Conservation (phyloP, 257 asterid species). For the Anisodus tanguticus region DNA sequence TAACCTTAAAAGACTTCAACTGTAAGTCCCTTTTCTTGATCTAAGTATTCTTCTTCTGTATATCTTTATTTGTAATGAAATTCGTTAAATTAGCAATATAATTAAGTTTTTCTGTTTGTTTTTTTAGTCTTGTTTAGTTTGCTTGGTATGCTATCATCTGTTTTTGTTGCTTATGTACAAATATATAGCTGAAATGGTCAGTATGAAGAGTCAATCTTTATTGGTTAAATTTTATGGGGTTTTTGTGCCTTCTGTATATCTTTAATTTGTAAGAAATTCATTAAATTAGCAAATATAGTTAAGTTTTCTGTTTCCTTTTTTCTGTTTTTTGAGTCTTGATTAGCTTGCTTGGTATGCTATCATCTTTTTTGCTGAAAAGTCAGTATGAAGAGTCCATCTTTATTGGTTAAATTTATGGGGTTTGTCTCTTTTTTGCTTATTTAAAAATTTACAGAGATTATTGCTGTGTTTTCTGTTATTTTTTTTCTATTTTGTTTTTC, state of each 20-base stretch:
- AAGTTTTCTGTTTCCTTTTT: too few relatives aligned
- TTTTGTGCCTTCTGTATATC: too few relatives aligned
- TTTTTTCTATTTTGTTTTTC: too few relatives aligned
- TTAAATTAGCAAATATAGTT: too few relatives aligned
- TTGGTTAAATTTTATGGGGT: background rate
- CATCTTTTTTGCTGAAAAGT: background rate
- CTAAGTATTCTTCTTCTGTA: background rate
- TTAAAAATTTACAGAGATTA: background rate
- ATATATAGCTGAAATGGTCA: background rate
- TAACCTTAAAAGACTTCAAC: background rate
- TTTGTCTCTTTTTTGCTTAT: background rate
- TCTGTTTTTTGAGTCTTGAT: background rate
- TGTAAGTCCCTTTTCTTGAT: constrained; percentile 24
- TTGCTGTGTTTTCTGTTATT: background rate
- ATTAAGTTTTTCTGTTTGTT: background rate
- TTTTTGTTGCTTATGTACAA: background rate
- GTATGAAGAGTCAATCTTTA: background rate
- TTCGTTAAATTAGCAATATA: background rate
- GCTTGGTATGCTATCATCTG: background rate
- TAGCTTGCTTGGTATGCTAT: background rate
- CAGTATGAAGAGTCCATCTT: background rate
- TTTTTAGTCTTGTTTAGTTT: background rate
- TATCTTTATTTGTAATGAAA: background rate
- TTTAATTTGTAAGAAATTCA: too few relatives aligned
- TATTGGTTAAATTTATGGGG: background rate